phyloP scores from a whole-genome alignment of 495 filamentous ascomycete species.

The Penicillium coffeae region DNA sequence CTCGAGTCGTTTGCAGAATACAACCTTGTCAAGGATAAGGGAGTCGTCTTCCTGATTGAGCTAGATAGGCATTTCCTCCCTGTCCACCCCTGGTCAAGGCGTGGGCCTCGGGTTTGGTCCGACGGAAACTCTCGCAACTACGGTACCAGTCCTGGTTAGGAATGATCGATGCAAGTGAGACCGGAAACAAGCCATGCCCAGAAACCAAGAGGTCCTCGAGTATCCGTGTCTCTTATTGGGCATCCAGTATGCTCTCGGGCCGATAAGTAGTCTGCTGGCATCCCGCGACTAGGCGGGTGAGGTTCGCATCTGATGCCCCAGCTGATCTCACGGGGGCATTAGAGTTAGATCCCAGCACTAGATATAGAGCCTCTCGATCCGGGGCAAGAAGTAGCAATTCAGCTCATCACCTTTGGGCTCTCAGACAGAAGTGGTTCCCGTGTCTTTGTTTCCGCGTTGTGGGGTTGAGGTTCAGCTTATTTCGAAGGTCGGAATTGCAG shows the following conservation, averaged over 20 bases:
- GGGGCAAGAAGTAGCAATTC: no score
- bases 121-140: background rate
- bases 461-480: slow-evolving; percentile 2
- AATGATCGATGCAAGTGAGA: background rate
- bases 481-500: slow-evolving; percentile 7
- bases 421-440: no score
- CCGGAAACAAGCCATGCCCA: background rate
- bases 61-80: background rate
- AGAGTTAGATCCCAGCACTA: no score
- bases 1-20: no score
- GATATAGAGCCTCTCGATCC: no score
- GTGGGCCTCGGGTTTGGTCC: background rate
- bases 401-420: no score
- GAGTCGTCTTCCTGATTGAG: background rate
- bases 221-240: background rate
- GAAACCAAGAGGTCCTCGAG: background rate
- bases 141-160: background rate
- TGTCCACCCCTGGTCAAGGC: background rate
- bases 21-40: no score
- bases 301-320: background rate
- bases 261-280: slow-evolving; percentile 5
- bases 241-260: slow-evolving; percentile 4
- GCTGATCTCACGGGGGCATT: background rate
- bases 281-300: slow-evolving; percentile 6
- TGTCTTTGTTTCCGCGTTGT: background rate